Percentiles rank a stretch among this genome's conserved stretches.
phyloP scores from a whole-genome alignment of 306 rosid species.

The Quercus aquifolioides region DNA sequence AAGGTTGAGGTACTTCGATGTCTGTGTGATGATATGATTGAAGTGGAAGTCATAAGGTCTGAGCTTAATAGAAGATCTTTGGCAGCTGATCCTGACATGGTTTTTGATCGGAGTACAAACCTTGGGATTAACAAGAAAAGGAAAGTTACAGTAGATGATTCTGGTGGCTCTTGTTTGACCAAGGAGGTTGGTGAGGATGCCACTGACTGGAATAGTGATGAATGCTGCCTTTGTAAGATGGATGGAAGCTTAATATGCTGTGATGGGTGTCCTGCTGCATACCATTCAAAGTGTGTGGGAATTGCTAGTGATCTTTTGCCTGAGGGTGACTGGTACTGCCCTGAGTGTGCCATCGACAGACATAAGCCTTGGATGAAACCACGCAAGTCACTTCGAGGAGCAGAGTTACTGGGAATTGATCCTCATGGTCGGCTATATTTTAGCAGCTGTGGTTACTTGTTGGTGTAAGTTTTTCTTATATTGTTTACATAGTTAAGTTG shows the following conservation, averaged over 20 bases:
- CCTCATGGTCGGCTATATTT: conserved; percentile 80
- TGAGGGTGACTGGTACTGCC: conserved; percentile 98
- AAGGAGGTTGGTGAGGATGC: conserved; percentile 54
- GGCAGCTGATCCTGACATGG: conserved; percentile 57
- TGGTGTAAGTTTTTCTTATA: conserved; percentile 75
- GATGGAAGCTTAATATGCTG: conserved; percentile 97
- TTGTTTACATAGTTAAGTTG: conserved; percentile 16
- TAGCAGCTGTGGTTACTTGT: conserved; percentile 72
- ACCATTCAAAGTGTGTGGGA: conserved; percentile 91
- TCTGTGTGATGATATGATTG: conserved; percentile 93
- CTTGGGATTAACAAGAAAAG: conserved; percentile 61
- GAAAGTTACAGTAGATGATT: conserved; percentile 45
- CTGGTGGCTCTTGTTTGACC: conserved; percentile 50
- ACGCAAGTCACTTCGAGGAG: conserved; percentile 82
- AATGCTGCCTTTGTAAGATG: conserved; percentile 97
- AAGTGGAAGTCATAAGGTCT: conserved; percentile 76
- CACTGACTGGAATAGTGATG: conserved; percentile 90
- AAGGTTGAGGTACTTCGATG: conserved; percentile 81
- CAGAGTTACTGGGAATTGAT: conserved; percentile 79
- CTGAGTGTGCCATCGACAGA: conserved; percentile 80
- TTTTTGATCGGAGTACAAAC: conserved; percentile 59
- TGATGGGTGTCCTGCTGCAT: conserved; percentile 99
- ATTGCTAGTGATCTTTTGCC: conserved; percentile 69
- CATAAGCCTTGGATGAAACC: conserved; percentile 61
- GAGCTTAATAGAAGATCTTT: conserved; percentile 89